Evolutionary conservation across 192 early-diverging fungal species (phyloP).

Genomic region (Pilaira anomala): DNA sequence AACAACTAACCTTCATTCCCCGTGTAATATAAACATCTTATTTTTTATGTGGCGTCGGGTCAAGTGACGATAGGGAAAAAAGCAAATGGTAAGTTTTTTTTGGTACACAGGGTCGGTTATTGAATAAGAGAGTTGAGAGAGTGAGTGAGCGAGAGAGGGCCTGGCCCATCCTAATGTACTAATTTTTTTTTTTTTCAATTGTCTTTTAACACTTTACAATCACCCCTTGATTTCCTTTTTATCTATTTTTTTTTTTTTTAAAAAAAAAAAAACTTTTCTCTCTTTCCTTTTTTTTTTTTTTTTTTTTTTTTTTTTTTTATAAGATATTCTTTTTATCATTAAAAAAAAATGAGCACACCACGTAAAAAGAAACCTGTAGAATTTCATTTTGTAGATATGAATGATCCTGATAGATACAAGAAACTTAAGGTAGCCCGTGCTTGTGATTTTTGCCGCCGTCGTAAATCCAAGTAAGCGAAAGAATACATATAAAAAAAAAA

Average conservation of each 20-base stretch:
- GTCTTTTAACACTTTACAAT: conserved; percentile 1
- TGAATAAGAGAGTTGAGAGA: too few species aligned
- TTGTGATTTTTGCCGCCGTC: conserved; percentile 32
- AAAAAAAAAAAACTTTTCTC: background rate
- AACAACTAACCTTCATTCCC: background rate
- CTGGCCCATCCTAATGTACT: conserved; percentile 9
- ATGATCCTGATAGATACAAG: conserved; percentile 36
- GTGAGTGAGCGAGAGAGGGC: too few species aligned
- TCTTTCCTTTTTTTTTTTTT: conserved; percentile 12
- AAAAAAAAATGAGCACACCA: background rate
- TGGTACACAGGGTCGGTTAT: too few species aligned
- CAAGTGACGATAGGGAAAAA: background rate
- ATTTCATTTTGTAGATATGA: conserved; percentile 37
- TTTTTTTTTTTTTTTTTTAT: conserved; percentile 8
- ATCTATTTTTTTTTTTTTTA: conserved; percentile 15
- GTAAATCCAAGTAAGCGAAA: conserved; percentile 36
- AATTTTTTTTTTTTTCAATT: too few species aligned
- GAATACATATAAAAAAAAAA: too few species aligned
- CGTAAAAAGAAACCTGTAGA: conserved; percentile 30
- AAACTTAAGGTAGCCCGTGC: conserved; percentile 32
- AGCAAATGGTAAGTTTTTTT: background rate
- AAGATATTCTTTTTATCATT: background rate
- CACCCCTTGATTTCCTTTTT: conserved; percentile 18
- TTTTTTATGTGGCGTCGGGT: too few species aligned
- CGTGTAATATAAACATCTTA: background rate